These are phyloP conservation scores for Fagopyrum homotropicum DNA, from an alignment of 148 eudicot species.

Conservation along the genomic window DNA sequence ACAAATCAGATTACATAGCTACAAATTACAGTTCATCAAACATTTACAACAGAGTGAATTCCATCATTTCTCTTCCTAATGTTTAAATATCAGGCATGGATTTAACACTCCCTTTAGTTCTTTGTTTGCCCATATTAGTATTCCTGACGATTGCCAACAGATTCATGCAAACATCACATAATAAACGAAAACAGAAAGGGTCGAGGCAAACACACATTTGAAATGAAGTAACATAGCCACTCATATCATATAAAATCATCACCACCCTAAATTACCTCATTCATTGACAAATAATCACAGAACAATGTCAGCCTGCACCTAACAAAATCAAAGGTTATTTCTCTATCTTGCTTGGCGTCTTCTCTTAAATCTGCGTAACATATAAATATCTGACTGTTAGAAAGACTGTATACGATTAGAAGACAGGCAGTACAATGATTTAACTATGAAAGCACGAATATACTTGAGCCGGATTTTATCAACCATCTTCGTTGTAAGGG, in stretches of 20 bases:
- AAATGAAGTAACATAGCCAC: background rate
- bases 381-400: background rate
- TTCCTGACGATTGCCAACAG: background rate
- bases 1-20: no score
- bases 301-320: constrained; percentile 74
- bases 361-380: constrained; percentile 36
- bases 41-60: background rate
- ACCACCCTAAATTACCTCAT: constrained; percentile 49
- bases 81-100: background rate
- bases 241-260: background rate
- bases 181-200: background rate
- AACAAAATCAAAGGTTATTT: constrained; percentile 51
- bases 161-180: background rate
- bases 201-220: background rate
- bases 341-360: constrained; percentile 21
- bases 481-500: no score
- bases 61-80: background rate
- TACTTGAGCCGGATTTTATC: background rate
- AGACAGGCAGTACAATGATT: background rate
- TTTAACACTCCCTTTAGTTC: background rate
- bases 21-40: background rate
- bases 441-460: background rate
- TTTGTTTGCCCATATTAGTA: background rate
- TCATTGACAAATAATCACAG: constrained; percentile 69
- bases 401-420: constrained; percentile 6